Percentiles rank a stretch among this genome's conserved stretches.
These are phyloP conservation scores for Diospyros kaki DNA, from an alignment of 148 eudicot genomes.

Conservation along the genomic window DNA sequence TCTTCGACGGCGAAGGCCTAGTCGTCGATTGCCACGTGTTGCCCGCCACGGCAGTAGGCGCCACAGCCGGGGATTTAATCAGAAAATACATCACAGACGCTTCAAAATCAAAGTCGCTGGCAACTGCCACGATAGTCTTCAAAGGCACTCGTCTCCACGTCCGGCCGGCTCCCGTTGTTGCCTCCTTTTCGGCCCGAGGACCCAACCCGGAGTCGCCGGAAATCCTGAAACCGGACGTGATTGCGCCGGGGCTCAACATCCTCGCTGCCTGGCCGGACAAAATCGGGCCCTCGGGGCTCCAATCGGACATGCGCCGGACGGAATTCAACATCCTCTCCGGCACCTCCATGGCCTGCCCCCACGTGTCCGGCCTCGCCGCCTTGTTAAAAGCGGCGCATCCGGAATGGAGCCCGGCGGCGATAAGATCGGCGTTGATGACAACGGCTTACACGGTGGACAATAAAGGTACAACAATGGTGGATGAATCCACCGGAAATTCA, in stretches of 20 bases:
- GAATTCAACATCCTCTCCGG: conserved; percentile 94
- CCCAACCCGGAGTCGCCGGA: conserved; percentile 85
- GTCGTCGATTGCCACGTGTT: conserved; percentile 93
- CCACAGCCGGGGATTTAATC: conserved; percentile 57
- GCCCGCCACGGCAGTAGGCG: conserved; percentile 79
- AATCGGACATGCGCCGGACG: conserved; percentile 45
- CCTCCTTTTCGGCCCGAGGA: conserved; percentile 87
- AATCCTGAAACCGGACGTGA: conserved; percentile 79
- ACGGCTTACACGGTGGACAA: conserved; percentile 70
- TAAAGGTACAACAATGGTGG: conserved; percentile 45
- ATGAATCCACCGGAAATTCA: conserved; percentile 65
- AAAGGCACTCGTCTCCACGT: conserved; percentile 62
- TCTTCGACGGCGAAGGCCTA: conserved; percentile 89
- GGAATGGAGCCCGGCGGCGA: conserved; percentile 86
- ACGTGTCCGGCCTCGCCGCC: conserved; percentile 83
- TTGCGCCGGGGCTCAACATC: conserved; percentile 90
- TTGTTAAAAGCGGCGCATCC: conserved; percentile 88
- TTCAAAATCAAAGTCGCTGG: conserved; percentile 20
- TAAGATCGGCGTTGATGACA: conserved; percentile 79
- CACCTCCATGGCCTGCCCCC: conserved; percentile 96
- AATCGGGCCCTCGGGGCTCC: conserved; percentile 71
- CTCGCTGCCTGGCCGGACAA: conserved; percentile 81
- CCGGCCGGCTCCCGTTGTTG: conserved; percentile 87
- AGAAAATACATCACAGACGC: conserved; percentile 50
- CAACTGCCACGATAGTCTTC: conserved; percentile 63